Percentiles rank a stretch among this genome's conserved stretches.
Evolutionary conservation across 768 basidiomycete genomes (phyloP).

Genomic region (Crepidotus variabilis): DNA sequence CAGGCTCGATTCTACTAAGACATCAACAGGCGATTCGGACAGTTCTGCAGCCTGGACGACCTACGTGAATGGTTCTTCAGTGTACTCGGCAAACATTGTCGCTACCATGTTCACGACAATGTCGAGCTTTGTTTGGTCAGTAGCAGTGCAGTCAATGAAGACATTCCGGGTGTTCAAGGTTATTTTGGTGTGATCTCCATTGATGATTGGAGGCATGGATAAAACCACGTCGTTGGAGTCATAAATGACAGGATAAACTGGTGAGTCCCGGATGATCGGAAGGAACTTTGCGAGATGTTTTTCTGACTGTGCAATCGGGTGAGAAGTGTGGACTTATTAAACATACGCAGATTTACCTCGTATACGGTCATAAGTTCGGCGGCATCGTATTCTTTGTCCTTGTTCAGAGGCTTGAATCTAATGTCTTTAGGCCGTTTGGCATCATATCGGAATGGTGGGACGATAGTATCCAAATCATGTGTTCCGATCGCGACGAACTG

Average conservation of each 20-base stretch:
- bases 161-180: constrained; percentile 89
- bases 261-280: constrained; percentile 89
- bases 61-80: constrained; percentile 87
- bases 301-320: constrained; percentile 61
- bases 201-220: constrained; percentile 98
- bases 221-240: constrained; percentile 83
- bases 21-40: not conserved
- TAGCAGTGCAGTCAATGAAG: constrained; percentile 96
- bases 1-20: constrained; percentile 80
- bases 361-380: constrained; percentile 92
- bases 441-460: constrained; percentile 85
- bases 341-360: constrained; percentile 54
- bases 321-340: not conserved
- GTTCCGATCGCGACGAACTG: constrained; percentile 96
- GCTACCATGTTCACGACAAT: constrained; percentile 94
- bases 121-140: constrained; percentile 92
- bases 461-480: constrained; percentile 90
- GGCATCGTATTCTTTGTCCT: constrained; percentile 74
- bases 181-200: constrained; percentile 97
- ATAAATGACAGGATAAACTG: constrained; percentile 97
- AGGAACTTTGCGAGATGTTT: constrained; percentile 89
- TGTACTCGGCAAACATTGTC: constrained; percentile 99
- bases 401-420: constrained; percentile 86
- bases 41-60: constrained; percentile 21
- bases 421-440: constrained; percentile 82